phyloP scores from a whole-genome alignment of 306 rosid species.

The Betula pendula region DNA sequence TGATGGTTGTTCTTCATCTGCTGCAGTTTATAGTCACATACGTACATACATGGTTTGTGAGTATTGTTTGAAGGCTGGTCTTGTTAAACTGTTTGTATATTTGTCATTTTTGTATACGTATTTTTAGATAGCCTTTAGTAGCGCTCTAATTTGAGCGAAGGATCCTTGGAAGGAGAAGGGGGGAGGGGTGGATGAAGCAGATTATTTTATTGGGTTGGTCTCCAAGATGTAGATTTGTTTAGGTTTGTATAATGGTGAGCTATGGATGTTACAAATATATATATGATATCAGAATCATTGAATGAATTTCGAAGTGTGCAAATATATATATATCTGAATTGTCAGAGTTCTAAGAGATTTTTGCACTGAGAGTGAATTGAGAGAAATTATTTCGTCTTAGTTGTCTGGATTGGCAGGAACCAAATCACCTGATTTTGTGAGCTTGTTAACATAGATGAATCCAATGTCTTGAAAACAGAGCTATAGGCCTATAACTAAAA shows the following conservation, averaged over 20 bases:
- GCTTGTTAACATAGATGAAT: no score
- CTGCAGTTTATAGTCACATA: conserved; percentile 1
- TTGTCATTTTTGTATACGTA: background rate
- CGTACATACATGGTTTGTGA: conserved; percentile 2
- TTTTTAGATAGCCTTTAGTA: background rate
- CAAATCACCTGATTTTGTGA: background rate
- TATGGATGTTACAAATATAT: no score
- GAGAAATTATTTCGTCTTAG: no score
- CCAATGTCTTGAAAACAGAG: no score
- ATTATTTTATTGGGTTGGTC: background rate
- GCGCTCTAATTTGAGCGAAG: background rate
- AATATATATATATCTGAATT: no score
- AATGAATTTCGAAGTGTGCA: background rate
- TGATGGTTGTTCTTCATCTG: background rate
- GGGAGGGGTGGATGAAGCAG: no score
- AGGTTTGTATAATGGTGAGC: no score
- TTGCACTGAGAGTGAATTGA: background rate
- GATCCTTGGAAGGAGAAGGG: background rate
- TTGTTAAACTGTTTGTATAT: background rate
- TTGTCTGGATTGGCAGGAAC: background rate
- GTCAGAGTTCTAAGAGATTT: background rate
- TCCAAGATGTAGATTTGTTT: background rate
- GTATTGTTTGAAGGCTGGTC: background rate
- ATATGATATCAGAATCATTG: background rate
- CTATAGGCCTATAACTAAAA: no score